Base-by-base conservation (phyloP, 192 early-diverging fungal genomes). In the Coemansia sp. region DNA sequence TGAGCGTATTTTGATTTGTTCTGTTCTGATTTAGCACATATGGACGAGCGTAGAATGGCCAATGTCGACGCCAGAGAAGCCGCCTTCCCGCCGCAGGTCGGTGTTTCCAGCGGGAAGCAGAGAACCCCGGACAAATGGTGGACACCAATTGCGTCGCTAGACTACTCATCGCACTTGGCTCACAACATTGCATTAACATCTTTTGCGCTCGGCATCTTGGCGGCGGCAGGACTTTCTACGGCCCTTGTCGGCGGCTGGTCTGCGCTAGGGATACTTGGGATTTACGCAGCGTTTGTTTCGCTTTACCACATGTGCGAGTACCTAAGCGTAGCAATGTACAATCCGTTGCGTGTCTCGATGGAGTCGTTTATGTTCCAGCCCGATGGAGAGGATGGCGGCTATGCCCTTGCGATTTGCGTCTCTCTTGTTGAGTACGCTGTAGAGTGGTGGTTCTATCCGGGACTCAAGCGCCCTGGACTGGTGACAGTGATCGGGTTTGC, bases 281-380 rank as follows among this genome's bases (percentile, higher is more conserved):
- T 91, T 36, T 95, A 88, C 66, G 54, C 93, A 15, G 75, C 76
- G 2, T 67, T 85, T 4, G 74, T 96, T 2, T 82, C 87, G 3
- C 45, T 89, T 10, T 98, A 96, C 69, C 96, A 98, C 69, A 76
- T 87, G 22, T 73, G 93, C 22, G 96, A 98, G 74, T 98, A 98
- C 65, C 57, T 94, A 19, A 80, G 87, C 9, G 95, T 93, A 17
- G 95, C 93, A 6, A 78, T 95, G 64, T 92, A 90, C 66, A 88
- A 92, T 57, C 73, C 85, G 8, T 76, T 85, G 33, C 85, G 84
- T 45, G 84, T 93, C 29, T 83, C 75, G 14, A 78, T 93, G 56
- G 87, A 89, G 33, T 88, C 75, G 56, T 70, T 76, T 64, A 63
- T 69, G 67, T 68, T 77, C 40, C 71, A 61, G 49, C 66, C 78